Conservation (phyloP, 164 flowering plant species). For the Taxillus chinensis region DNA sequence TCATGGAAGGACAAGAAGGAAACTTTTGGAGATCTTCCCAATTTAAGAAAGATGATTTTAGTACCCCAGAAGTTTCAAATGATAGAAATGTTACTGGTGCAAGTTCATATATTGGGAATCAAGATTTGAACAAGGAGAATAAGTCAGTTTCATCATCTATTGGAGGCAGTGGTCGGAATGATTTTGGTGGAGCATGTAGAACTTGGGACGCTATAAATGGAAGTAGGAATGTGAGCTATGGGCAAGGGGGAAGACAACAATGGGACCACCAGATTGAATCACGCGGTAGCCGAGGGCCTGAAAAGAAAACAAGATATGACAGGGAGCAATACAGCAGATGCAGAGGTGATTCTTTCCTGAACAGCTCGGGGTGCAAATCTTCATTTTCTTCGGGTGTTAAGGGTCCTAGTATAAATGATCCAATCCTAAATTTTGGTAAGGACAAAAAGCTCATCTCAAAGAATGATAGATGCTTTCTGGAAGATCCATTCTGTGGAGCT, state of each 20-base stretch:
- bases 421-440: conserved; percentile 44
- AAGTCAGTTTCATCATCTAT: conserved; percentile 25
- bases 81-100: conserved; percentile 29
- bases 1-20: conserved; percentile 50
- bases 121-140: conserved; percentile 33
- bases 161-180: conserved; percentile 28
- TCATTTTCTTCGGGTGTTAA: conserved; percentile 39
- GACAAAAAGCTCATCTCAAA: conserved; percentile 42
- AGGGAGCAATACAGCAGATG: conserved; percentile 33
- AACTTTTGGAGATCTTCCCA: conserved; percentile 53
- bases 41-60: conserved; percentile 26
- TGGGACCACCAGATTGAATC: conserved; percentile 35
- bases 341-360: conserved; percentile 36
- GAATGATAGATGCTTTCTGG: conserved; percentile 43
- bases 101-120: conserved; percentile 22
- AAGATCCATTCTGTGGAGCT: conserved; percentile 42
- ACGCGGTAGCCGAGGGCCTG: conserved; percentile 29
- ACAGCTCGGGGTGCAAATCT: conserved; percentile 26
- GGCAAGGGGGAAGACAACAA: conserved; percentile 38
- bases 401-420: conserved; percentile 36
- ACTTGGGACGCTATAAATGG: conserved; percentile 24
- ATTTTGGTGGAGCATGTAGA: conserved; percentile 13
- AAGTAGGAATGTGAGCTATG: conserved; percentile 37
- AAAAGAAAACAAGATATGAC: conserved; percentile 24
- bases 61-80: conserved; percentile 21